A percentile compares a stretch with the other conserved stretches of the same genome.
phyloP scores from a whole-genome alignment of 352 stramenopile genomes.

The Globisporangium alternatum region DNA sequence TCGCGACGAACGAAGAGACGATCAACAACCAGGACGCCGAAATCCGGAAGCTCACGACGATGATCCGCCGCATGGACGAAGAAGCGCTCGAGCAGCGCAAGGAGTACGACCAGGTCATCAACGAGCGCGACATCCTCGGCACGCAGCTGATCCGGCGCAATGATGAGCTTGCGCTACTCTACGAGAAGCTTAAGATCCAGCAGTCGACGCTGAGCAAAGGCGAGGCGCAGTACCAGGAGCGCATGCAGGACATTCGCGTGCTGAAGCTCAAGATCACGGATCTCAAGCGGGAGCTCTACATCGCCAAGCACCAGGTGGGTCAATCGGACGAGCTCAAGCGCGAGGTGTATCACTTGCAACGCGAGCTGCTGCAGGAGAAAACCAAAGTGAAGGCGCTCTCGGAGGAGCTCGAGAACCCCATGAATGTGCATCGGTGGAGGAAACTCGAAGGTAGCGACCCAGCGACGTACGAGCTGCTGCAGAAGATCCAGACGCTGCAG shows the following conservation, averaged over 20 bases:
- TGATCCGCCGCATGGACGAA: constrained; percentile 93
- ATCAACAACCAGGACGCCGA: constrained; percentile 95
- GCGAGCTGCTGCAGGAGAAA: constrained; percentile 93
- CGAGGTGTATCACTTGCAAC: constrained; percentile 88
- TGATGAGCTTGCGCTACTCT: constrained; percentile 95
- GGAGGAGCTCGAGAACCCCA: constrained; percentile 95
- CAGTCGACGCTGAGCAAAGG: constrained; percentile 92
- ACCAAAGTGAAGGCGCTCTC: constrained; percentile 96
- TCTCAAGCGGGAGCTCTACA: constrained; percentile 90
- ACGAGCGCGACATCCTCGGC: constrained; percentile 95
- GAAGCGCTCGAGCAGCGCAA: constrained; percentile 92
- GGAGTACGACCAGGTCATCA: constrained; percentile 96
- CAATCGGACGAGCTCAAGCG: constrained; percentile 87
- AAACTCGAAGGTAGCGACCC: constrained; percentile 97
- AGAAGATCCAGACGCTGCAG: constrained; percentile 96
- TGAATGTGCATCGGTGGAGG: constrained; percentile 97
- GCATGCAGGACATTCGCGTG: constrained; percentile 92
- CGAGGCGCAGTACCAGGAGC: constrained; percentile 92
- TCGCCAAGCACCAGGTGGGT: constrained; percentile 87
- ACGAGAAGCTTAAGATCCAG: constrained; percentile 98
- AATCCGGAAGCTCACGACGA: constrained; percentile 89
- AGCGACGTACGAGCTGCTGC: constrained; percentile 93
- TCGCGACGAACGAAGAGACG: constrained; percentile 89
- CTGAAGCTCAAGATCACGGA: constrained; percentile 95
- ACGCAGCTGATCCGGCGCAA: constrained; percentile 96